Percentiles rank a stretch among this genome's conserved stretches.
Conservation (phyloP, 495 filamentous ascomycete genomes). For the Friedmanniomyces endolithicus region DNA sequence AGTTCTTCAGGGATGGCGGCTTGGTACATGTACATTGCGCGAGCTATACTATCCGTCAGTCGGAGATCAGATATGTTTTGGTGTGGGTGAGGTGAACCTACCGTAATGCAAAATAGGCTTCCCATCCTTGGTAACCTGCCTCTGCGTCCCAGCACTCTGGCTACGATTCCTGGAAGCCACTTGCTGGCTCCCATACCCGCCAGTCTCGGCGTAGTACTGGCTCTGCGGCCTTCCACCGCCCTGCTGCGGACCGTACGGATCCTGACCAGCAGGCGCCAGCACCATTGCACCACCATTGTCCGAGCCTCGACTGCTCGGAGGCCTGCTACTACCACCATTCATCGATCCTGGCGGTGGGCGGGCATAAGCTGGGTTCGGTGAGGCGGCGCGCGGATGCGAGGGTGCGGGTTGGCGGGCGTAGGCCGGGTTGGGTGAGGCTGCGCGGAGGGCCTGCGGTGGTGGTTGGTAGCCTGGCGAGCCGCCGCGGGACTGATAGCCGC, state of each 20-base stretch:
- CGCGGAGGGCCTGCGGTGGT: constrained; percentile 17
- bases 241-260: constrained; percentile 29
- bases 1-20: constrained; percentile 92
- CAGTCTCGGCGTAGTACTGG: constrained; percentile 52
- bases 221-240: constrained; percentile 21
- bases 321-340: constrained; percentile 11
- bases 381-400: constrained; percentile 18
- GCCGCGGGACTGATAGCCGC: constrained; percentile 43
- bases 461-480: constrained; percentile 21
- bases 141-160: constrained; percentile 61
- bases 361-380: constrained; percentile 23
- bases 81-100: constrained; percentile 39
- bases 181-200: constrained; percentile 24
- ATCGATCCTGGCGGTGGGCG: constrained; percentile 2
- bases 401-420: constrained; percentile 6
- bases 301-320: constrained; percentile 22
- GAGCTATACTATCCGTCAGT: constrained; percentile 45
- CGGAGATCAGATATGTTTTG: not conserved
- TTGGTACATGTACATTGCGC: constrained; percentile 86
- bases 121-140: constrained; percentile 75
- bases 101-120: constrained; percentile 82
- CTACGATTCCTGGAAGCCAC: constrained; percentile 50
- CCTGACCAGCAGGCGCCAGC: constrained; percentile 42
- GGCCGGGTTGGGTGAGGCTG: constrained; percentile 23
- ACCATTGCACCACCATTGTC: constrained; percentile 50